A percentile compares a stretch with the other conserved stretches of the same genome.
Evolutionary conservation across 106 monocot species (phyloP).

Genomic region (Apostasia shenzhenica): DNA sequence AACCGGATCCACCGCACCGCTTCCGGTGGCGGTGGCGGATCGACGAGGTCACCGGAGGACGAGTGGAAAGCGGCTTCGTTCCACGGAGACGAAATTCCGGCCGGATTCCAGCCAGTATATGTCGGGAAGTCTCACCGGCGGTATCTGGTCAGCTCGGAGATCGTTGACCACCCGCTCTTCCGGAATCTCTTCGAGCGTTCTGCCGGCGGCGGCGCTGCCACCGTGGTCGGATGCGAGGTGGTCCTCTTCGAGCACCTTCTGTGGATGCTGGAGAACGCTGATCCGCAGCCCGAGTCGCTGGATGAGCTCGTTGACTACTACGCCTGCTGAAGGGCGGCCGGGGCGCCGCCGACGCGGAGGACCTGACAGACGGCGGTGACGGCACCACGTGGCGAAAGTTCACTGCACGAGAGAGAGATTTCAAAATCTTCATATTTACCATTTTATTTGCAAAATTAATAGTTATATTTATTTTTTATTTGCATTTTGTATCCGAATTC

Average conservation of each 20-base stretch:
- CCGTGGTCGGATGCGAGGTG: slow-evolving; percentile 57
- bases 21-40: not conserved
- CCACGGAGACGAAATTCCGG: slow-evolving; percentile 33
- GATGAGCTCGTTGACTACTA: slow-evolving; percentile 63
- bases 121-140: slow-evolving; percentile 64
- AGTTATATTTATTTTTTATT: too few species aligned
- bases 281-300: slow-evolving; percentile 41
- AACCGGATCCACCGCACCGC: slow-evolving; percentile 13
- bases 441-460: too few species aligned
- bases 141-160: slow-evolving; percentile 32
- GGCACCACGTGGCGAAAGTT: too few species aligned
- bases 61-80: slow-evolving; percentile 20
- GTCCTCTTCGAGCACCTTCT: slow-evolving; percentile 71
- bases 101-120: slow-evolving; percentile 48
- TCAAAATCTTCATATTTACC: too few species aligned
- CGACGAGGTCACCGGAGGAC: not conserved
- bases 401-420: too few species aligned
- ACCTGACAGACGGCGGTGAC: too few species aligned
- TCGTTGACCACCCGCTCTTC: slow-evolving; percentile 46
- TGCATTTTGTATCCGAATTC: too few species aligned
- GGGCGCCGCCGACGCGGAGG: too few species aligned
- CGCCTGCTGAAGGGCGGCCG: slow-evolving; percentile 20
- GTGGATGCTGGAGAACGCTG: slow-evolving; percentile 72
- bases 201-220: slow-evolving; percentile 6
- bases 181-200: slow-evolving; percentile 33